These are phyloP conservation scores for Fusarium liriodendri DNA, from an alignment of 2,329 filamentous ascomycete genomes.

Conservation along the genomic window DNA sequence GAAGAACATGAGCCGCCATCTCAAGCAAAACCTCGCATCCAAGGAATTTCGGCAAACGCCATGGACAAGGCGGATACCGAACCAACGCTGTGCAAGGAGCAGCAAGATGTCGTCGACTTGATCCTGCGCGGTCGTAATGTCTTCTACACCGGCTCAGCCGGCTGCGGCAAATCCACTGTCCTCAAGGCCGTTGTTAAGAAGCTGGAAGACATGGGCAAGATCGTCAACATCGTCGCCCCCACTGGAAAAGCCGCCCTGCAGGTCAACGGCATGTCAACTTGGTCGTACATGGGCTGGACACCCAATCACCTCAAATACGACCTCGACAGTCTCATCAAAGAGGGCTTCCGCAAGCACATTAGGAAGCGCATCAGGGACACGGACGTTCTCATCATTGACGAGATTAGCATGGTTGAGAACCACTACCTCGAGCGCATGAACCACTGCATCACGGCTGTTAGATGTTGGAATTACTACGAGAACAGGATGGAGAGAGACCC, in stretches of 20 bases:
- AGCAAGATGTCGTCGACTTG: constrained; percentile 49
- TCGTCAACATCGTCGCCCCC: constrained; percentile 66
- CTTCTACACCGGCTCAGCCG: constrained; percentile 74
- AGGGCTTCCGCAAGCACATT: constrained; percentile 3
- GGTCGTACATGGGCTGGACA: constrained; percentile 68
- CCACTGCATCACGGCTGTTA: constrained; percentile 46
- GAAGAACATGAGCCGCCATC: background rate
- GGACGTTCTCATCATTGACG: constrained; percentile 71
- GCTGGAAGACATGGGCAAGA: constrained; percentile 14
- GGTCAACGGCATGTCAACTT: constrained; percentile 67
- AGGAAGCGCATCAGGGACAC: constrained; percentile 54
- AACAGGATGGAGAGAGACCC: background rate
- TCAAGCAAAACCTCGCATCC: background rate
- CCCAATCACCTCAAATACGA: constrained; percentile 46
- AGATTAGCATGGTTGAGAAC: constrained; percentile 75
- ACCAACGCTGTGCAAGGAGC: constrained; percentile 33
- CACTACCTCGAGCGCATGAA: constrained; percentile 41
- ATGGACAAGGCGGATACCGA: background rate
- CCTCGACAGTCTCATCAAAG: fast-evolving
- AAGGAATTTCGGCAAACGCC: background rate
- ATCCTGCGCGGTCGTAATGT: constrained; percentile 66
- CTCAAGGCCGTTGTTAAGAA: constrained; percentile 35
- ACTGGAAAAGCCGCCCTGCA: constrained; percentile 70
- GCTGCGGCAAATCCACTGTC: constrained; percentile 49
- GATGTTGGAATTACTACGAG: background rate